A percentile compares a stretch with the other conserved stretches of the same genome.
Evolutionary conservation across 176 grass and related monocot genomes (phyloP).

Genomic region (Alopecurus myosuroides): DNA sequence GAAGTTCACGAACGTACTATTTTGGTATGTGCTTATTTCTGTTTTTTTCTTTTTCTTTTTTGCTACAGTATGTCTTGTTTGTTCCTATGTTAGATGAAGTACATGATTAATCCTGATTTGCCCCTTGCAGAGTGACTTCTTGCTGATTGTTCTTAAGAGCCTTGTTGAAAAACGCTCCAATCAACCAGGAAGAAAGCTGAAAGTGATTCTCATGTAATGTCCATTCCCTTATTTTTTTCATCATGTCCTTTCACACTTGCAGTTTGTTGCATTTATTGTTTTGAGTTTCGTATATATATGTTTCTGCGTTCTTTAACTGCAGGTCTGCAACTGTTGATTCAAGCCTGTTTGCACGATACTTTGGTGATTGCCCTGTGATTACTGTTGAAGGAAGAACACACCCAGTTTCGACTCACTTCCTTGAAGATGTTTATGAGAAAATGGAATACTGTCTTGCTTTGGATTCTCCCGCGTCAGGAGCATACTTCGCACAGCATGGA

Average conservation of each 20-base stretch:
- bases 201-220: too few relatives aligned
- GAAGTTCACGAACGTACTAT: constrained; percentile 96
- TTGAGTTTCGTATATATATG: background rate
- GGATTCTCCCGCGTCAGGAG: constrained; percentile 87
- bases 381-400: constrained; percentile 89
- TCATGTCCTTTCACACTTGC: too few relatives aligned
- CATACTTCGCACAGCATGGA: constrained; percentile 46
- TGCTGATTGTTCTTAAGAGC: constrained; percentile 59
- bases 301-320: constrained; percentile 13
- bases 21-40: constrained; percentile 57
- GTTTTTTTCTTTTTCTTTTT: constrained; percentile 10
- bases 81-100: constrained; percentile 37
- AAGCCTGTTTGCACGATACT: constrained; percentile 81
- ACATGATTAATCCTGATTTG: constrained; percentile 29
- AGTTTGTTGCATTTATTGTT: background rate
- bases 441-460: constrained; percentile 75
- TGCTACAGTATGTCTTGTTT: constrained; percentile 24
- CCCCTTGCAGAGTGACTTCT: constrained; percentile 72
- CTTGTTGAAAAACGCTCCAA: too few relatives aligned
- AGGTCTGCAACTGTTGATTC: constrained; percentile 91
- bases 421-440: constrained; percentile 66
- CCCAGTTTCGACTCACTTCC: constrained; percentile 74
- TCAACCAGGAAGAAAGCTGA: too few relatives aligned
- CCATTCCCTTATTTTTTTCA: too few relatives aligned
- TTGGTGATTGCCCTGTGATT: constrained; percentile 78